Conservation (phyloP, 1,139 yeast species). For the Yamadazyma sp. region DNA sequence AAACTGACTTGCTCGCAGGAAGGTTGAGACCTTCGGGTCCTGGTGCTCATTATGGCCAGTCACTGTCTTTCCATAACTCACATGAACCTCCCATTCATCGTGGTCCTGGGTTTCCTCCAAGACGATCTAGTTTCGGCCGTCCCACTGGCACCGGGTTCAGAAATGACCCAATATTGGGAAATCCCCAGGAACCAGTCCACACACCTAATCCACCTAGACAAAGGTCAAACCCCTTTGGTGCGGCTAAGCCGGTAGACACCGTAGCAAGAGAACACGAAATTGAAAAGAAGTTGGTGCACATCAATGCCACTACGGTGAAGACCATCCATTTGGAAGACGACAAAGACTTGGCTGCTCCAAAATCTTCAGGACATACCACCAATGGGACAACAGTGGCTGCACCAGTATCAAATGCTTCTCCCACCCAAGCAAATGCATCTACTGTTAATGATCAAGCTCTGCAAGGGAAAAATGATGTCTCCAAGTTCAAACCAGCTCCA, state of each 20-base stretch:
- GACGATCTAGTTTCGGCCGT: conserved; percentile 7
- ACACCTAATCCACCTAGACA: conserved; percentile 17
- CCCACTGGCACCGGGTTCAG: conserved; percentile 4
- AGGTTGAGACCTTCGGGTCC: conserved; percentile 15
- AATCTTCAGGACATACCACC: background rate
- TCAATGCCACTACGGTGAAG: conserved; percentile 60
- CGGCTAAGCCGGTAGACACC: conserved; percentile 48
- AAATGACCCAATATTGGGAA: conserved; percentile 5
- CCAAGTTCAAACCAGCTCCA: conserved; percentile 17
- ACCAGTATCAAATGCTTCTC: background rate
- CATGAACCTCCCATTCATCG: background rate
- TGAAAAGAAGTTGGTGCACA: conserved; percentile 44
- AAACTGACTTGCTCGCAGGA: conserved; percentile 29
- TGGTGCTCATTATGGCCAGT: conserved; percentile 1
- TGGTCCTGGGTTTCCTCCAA: conserved; percentile 1
- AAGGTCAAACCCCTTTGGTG: conserved; percentile 44
- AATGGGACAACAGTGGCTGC: background rate
- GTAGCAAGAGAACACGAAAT: conserved; percentile 41
- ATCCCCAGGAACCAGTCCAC: background rate
- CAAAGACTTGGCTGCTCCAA: background rate
- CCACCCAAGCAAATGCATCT: background rate
- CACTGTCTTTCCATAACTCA: background rate
- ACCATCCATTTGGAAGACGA: conserved; percentile 39
- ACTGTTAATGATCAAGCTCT: background rate
- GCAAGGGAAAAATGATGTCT: background rate